A percentile compares a stretch with the other conserved stretches of the same genome.
Evolutionary conservation across 805 yeast genomes (phyloP).

Genomic region (Wickerhamiella allomyrinae): DNA sequence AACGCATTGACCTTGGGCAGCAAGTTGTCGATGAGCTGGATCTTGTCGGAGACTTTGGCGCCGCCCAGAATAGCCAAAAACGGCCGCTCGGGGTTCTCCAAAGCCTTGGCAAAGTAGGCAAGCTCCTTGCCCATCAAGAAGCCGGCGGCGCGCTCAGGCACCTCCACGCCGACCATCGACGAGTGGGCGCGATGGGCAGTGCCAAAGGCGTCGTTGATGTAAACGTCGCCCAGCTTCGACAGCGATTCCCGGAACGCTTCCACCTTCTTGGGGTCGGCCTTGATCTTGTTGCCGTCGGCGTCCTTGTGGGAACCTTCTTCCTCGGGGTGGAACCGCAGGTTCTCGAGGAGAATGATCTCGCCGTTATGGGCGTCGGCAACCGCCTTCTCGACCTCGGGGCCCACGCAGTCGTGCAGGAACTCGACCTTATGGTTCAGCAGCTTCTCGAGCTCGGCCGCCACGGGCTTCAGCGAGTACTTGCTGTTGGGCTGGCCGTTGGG

Average conservation of each 20-base stretch:
- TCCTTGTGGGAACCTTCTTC: conserved; percentile 75
- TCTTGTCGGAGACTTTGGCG: conserved; percentile 98
- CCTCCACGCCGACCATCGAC: conserved; percentile 94
- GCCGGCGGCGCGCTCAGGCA: conserved; percentile 95
- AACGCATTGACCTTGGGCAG: conserved; percentile 89
- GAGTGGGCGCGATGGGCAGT: conserved; percentile 99
- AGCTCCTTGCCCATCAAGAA: conserved; percentile 97
- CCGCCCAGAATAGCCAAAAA: conserved; percentile 98
- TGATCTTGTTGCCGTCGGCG: conserved; percentile 84
- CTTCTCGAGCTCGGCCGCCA: conserved; percentile 73
- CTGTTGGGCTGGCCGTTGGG: conserved; percentile 87
- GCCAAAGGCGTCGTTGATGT: conserved; percentile 95
- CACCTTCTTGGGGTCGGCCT: conserved; percentile 72
- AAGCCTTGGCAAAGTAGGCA: conserved; percentile 93
- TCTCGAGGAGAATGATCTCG: conserved; percentile 80
- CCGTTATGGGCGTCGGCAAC: conserved; percentile 65
- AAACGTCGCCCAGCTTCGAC: conserved; percentile 89
- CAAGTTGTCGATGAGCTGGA: conserved; percentile 86
- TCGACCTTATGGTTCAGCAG: conserved; percentile 61
- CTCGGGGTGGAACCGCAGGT: conserved; percentile 96
- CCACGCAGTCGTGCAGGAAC: conserved; percentile 87
- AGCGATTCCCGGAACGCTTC: conserved; percentile 77
- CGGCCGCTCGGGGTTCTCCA: conserved; percentile 96
- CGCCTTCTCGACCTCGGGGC: conserved; percentile 71
- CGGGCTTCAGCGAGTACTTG: conserved; percentile 88